Base-by-base conservation (phyloP, 495 filamentous ascomycete genomes). In the Xylaria cubensis region DNA sequence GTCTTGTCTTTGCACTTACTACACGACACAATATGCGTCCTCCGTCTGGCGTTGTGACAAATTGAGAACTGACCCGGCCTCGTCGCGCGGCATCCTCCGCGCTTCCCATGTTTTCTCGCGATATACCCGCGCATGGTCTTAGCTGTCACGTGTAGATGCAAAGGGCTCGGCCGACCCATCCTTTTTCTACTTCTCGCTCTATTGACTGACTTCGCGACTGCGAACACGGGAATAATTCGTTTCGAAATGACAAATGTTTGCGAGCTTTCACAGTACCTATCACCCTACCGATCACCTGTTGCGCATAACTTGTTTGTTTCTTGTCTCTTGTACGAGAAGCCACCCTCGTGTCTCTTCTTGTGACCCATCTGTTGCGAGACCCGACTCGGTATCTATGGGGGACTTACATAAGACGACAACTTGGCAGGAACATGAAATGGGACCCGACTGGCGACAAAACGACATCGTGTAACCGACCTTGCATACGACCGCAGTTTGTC, bases 381-480 rank as follows among this genome's bases (percentile, higher is more conserved):
- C 53, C 51, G 51, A 29, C 21, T 56, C 51, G 51, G 51, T 56
- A 12, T 56, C 51, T 17, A 56, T 56, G 51, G 24, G 50, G 3
- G 34, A 55, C 50, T 58, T 68, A 58, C 65, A 58, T 68, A 68
- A 68, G 50, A 68, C 13, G 19, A 68, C 17, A 21, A 46, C 50
- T 44, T 68, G 34, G 65, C 50, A 55, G 36, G 50, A 19, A 58
- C n/a, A 26, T 56, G 32, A 48, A 58, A 29, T 36, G 65, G 36
- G 64, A 32, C 65, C 61, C 61, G 61, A 64, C 39, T 64, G 61
- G 61, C 36, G 61, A 64, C 61, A 24, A 64, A 44, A 44, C 39
- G 39, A 55, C 39, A 51, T 58, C n/a, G 56, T 70, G 67, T 70
- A 42, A 70, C 67, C 55, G 55, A 62, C 56, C 15, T 4, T 69